Conservation (phyloP, 2,329 filamentous ascomycete genomes). For the Trichoderma pleuroti region DNA sequence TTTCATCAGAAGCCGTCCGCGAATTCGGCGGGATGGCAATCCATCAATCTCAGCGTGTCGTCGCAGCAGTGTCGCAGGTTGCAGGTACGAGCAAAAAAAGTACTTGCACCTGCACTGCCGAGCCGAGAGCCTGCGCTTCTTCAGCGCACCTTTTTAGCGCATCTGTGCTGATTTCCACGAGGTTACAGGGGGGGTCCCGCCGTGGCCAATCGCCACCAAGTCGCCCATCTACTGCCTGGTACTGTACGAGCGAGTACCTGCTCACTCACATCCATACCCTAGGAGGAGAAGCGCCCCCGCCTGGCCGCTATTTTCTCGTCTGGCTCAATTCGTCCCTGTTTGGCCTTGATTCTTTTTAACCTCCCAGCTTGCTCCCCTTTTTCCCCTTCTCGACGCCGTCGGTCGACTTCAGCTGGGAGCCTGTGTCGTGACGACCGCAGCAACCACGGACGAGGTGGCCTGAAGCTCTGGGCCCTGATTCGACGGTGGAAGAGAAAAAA, state of each 20-base stretch:
- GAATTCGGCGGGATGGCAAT: background rate
- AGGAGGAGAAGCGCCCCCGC: slow-evolving; percentile 13
- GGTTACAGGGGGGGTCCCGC: slow-evolving; percentile 16
- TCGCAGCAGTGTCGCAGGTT: slow-evolving; percentile 7
- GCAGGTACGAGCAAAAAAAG: background rate
- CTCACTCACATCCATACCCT: background rate
- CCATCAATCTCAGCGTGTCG: background rate
- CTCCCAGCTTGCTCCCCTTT: background rate
- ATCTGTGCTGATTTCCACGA: slow-evolving; percentile 16
- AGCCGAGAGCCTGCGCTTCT: slow-evolving; percentile 5
- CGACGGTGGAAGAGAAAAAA: background rate
- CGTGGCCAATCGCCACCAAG: slow-evolving; percentile 15
- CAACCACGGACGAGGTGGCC: slow-evolving; percentile 11
- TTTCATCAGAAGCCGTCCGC: background rate
- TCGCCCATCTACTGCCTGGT: background rate
- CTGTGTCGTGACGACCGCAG: slow-evolving; percentile 14
- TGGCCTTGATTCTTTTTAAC: background rate
- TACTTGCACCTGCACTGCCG: background rate
- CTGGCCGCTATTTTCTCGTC: slow-evolving; percentile 8
- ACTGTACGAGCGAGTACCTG: background rate
- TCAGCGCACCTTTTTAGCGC: slow-evolving; percentile 18
- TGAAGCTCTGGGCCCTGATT: background rate
- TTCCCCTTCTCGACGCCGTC: background rate
- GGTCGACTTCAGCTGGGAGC: slow-evolving; percentile 15
- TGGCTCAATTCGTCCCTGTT: slow-evolving; percentile 1